A percentile compares a stretch with the other conserved stretches of the same genome.
phyloP scores from a whole-genome alignment of 192 early-diverging fungal genomes.

The Chytriomyces confervae region DNA sequence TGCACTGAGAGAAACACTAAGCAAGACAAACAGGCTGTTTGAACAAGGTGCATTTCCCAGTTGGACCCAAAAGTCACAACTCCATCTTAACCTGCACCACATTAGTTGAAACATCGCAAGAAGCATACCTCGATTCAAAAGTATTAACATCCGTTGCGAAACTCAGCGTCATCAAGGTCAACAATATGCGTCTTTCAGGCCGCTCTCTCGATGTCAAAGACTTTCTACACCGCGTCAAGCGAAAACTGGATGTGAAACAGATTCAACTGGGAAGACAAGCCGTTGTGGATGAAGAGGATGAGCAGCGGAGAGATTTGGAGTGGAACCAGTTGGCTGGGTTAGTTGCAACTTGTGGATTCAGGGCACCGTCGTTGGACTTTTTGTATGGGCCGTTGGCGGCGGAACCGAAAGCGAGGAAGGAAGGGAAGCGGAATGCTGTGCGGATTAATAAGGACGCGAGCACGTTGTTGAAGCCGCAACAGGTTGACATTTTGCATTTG shows the following conservation, averaged over 20 bases:
- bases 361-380: conserved; percentile 75
- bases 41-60: conserved; percentile 7
- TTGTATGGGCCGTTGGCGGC: conserved; percentile 80
- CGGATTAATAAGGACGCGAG: conserved; percentile 55
- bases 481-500: conserved; percentile 38
- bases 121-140: conserved; percentile 88
- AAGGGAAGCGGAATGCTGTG: conserved; percentile 31
- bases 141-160: conserved; percentile 78
- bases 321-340: conserved; percentile 68
- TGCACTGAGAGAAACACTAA: conserved; percentile 10
- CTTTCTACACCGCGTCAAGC: conserved; percentile 70
- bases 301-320: conserved; percentile 43
- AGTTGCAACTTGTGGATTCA: conserved; percentile 58
- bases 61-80: background rate
- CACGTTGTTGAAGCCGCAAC: conserved; percentile 51
- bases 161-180: conserved; percentile 75
- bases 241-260: conserved; percentile 52
- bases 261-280: conserved; percentile 1
- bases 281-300: conserved; percentile 57
- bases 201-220: conserved; percentile 79
- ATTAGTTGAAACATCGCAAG: conserved; percentile 77
- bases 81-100: background rate
- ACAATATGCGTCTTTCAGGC: conserved; percentile 75
- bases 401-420: conserved; percentile 56
- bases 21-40: conserved; percentile 20